Percentiles rank a stretch among this genome's conserved stretches.
These are phyloP conservation scores for Saposhnikovia divaricata DNA, from an alignment of 129 eudicot species.

Conservation along the genomic window DNA sequence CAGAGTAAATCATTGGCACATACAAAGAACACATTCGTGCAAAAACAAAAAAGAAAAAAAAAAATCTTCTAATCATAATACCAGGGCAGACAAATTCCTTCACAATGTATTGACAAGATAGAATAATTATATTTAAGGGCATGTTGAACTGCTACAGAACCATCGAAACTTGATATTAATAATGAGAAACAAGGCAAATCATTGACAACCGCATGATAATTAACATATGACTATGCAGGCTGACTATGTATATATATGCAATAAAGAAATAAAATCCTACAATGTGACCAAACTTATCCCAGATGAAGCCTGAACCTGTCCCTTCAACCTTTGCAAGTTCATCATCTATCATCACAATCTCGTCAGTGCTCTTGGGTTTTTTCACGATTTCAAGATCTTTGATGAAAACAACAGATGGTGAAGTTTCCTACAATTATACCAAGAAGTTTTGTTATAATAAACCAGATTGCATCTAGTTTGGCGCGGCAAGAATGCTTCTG, in stretches of 20 bases:
- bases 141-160: background rate
- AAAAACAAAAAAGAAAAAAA: background rate
- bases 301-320: conserved; percentile 96
- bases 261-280: conserved; percentile 35
- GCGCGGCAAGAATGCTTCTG: background rate
- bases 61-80: background rate
- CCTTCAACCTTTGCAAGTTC: conserved; percentile 74
- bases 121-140: background rate
- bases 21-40: background rate
- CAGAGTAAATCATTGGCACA: background rate
- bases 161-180: background rate
- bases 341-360: conserved; percentile 41
- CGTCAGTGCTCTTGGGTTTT: conserved; percentile 38
- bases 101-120: background rate
- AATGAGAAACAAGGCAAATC: background rate
- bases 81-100: background rate
- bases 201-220: background rate
- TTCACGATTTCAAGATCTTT: conserved; percentile 55
- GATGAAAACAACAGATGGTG: conserved; percentile 85
- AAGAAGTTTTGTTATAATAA: conserved; percentile 15
- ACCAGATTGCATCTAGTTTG: background rate
- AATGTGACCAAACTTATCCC: conserved; percentile 97
- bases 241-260: background rate
- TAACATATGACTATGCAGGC: background rate
- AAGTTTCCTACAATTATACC: conserved; percentile 49